A percentile compares a stretch with the other conserved stretches of the same genome.
Conservation (phyloP, 441 rosid genomes). For the Populus hybrid region DNA sequence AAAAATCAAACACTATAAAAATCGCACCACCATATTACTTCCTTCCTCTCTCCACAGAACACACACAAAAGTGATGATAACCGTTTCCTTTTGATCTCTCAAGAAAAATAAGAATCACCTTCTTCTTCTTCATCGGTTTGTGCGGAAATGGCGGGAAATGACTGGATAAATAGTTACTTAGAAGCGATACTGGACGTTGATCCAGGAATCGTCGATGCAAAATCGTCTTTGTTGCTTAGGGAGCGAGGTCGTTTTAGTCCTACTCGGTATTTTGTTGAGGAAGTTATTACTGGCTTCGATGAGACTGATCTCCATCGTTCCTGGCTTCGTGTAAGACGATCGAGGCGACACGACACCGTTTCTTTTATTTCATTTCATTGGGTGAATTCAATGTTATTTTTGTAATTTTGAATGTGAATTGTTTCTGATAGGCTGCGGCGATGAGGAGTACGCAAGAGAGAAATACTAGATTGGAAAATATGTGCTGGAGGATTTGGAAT, state of each 20-base stretch:
- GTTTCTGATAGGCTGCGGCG: constrained; percentile 55
- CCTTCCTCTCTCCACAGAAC: neutral
- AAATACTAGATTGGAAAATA: constrained; percentile 84
- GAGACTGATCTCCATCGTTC: constrained; percentile 13
- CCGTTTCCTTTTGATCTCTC: neutral
- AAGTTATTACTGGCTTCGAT: constrained; percentile 5
- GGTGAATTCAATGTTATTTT: neutral
- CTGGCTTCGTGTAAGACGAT: neutral
- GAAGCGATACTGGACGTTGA: constrained; percentile 57
- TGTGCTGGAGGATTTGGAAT: constrained; percentile 98
- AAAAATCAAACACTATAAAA: neutral
- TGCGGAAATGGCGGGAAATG: constrained; percentile 58
- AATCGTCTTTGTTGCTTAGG: constrained; percentile 38
- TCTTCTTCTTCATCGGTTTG: neutral
- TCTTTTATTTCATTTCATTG: neutral
- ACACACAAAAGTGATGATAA: neutral
- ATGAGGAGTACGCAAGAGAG: constrained; percentile 91
- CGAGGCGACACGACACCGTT: neutral
- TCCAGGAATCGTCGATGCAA: constrained; percentile 28
- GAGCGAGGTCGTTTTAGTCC: constrained; percentile 46
- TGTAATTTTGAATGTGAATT: neutral
- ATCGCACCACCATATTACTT: neutral
- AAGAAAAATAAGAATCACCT: neutral
- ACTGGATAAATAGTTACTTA: constrained; percentile 63
- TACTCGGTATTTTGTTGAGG: constrained; percentile 24